These are phyloP conservation scores for Plenodomus tracheiphilus DNA, from an alignment of 2,329 filamentous ascomycete genomes.

Conservation along the genomic window DNA sequence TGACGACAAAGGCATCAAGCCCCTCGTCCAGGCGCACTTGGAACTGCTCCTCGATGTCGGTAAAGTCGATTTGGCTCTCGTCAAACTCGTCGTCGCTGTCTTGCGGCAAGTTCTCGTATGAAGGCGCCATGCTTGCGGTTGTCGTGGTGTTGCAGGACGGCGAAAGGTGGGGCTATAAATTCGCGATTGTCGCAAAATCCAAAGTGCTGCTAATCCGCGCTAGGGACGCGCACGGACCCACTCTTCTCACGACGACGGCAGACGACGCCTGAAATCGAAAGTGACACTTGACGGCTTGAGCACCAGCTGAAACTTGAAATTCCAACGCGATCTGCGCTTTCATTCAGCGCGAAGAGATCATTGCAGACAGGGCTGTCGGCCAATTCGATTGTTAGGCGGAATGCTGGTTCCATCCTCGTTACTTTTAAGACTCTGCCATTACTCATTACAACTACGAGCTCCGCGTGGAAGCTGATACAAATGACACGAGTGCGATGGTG, in stretches of 20 bases:
- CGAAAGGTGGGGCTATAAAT: background rate
- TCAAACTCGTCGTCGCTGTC: conserved; percentile 86
- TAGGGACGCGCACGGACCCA: background rate
- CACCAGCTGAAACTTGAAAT: no score
- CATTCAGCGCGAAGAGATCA: no score
- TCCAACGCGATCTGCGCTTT: no score
- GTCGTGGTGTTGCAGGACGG: conserved; percentile 5
- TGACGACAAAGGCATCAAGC: conserved; percentile 92
- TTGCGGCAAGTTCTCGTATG: conserved; percentile 82
- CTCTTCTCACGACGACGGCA: background rate
- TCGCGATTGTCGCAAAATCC: conserved; percentile 24
- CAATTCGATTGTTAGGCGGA: no score
- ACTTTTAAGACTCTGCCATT: conserved; percentile 8
- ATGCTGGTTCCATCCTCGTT: background rate
- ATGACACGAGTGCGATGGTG: background rate
- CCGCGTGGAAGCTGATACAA: background rate
- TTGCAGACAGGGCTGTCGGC: no score
- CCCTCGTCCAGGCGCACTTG: conserved; percentile 96
- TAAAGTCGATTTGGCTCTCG: conserved; percentile 92
- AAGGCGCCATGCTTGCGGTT: conserved; percentile 72
- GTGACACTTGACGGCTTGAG: no score
- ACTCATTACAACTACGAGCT: conserved; percentile 13
- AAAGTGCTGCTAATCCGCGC: conserved; percentile 23
- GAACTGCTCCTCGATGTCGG: conserved; percentile 90
- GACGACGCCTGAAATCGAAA: background rate